Evolutionary conservation across 768 basidiomycete species (phyloP).

Genomic region (Leccinum uliginosum): DNA sequence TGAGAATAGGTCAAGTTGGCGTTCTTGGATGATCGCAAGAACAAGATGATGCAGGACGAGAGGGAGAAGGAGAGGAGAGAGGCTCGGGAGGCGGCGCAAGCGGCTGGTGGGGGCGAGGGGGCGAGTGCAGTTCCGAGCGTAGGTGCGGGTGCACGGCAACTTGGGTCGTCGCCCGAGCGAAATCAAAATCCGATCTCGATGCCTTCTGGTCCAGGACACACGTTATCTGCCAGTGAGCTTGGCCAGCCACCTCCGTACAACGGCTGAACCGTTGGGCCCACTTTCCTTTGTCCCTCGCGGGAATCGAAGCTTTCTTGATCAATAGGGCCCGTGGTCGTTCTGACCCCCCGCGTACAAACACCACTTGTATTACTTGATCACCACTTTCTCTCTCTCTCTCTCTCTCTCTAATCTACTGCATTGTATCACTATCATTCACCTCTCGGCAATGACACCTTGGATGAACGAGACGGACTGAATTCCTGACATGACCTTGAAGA

Average conservation of each 20-base stretch:
- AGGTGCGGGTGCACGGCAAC: background rate
- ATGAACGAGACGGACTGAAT: background rate
- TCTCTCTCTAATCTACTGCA: background rate
- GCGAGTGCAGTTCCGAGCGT: too few species aligned
- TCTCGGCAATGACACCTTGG: background rate
- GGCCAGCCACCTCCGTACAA: constrained; percentile 22
- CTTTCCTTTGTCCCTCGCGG: background rate
- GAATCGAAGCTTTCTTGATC: background rate
- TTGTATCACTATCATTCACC: constrained; percentile 5
- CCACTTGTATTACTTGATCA: background rate
- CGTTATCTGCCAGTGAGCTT: constrained; percentile 1
- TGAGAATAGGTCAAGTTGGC: constrained; percentile 63
- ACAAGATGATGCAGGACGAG: constrained; percentile 50
- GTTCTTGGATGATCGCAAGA: constrained; percentile 73
- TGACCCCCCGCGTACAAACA: background rate
- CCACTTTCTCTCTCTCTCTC: background rate
- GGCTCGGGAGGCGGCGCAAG: constrained; percentile 33
- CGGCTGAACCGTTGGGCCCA: constrained; percentile 1
- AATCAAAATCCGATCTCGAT: constrained; percentile 8
- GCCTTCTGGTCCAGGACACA: constrained; percentile 23
- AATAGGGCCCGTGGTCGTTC: too few species aligned
- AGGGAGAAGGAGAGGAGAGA: constrained; percentile 52
- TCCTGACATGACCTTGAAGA: background rate
- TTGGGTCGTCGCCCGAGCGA: background rate
- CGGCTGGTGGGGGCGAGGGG: background rate